Conservation (phyloP, 2,329 filamentous ascomycete species). For the Hymenoscyphus infarciens region DNA sequence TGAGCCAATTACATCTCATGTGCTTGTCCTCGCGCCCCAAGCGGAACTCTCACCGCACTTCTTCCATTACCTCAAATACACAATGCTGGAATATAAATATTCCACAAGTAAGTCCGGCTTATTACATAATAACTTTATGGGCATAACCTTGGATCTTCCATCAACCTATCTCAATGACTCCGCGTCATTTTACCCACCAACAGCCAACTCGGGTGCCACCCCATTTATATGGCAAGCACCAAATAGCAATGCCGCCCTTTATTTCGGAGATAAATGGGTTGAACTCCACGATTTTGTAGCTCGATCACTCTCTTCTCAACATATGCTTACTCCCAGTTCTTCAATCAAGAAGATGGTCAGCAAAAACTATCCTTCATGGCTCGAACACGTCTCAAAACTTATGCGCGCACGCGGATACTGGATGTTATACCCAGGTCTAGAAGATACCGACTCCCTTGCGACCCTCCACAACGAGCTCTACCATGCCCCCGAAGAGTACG, state of each 20-base stretch:
- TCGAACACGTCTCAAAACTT: constrained; percentile 74
- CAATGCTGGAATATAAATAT: constrained; percentile 73
- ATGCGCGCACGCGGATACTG: constrained; percentile 74
- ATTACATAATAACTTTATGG: constrained; percentile 57
- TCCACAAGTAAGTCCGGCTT: constrained; percentile 48
- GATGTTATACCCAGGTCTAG: constrained; percentile 70
- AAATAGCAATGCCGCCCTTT: constrained; percentile 74
- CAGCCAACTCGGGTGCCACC: constrained; percentile 7
- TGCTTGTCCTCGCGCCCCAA: constrained; percentile 81
- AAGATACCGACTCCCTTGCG: constrained; percentile 48
- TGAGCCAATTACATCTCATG: constrained; percentile 61
- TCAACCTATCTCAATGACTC: constrained; percentile 59
- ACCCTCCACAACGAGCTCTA: constrained; percentile 75
- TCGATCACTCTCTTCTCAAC: constrained; percentile 29
- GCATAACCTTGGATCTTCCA: constrained; percentile 77
- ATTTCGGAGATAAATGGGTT: constrained; percentile 82
- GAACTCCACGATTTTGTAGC: constrained; percentile 80
- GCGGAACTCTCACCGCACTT: constrained; percentile 76
- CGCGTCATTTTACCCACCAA: constrained; percentile 49
- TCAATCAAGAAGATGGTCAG: constrained; percentile 58
- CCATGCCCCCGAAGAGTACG: constrained; percentile 67
- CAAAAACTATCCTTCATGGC: constrained; percentile 68
- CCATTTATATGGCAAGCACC: constrained; percentile 81
- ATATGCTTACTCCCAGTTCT: constrained; percentile 39
- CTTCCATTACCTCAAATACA: constrained; percentile 81